Conservation (phyloP, 495 filamentous ascomycete species). For the Friedmanniomyces simplex region DNA sequence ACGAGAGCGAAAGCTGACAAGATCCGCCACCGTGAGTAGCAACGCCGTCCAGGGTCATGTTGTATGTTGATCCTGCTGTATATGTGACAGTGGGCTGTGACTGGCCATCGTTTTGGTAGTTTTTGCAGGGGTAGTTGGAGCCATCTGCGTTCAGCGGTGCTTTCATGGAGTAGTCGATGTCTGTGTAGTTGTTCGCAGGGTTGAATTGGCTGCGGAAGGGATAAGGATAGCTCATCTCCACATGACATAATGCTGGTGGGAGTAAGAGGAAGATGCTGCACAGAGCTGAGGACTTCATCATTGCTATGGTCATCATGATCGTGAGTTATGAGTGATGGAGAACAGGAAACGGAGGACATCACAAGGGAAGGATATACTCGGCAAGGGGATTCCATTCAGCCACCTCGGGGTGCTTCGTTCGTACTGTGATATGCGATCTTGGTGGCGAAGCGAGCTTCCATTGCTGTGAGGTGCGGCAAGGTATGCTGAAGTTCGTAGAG, state of each 20-base stretch:
- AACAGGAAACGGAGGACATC: neutral
- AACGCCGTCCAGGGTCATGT: constrained; percentile 46
- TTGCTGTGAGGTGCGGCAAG: constrained; percentile 1
- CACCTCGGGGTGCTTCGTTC: neutral
- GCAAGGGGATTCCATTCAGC: constrained; percentile 3
- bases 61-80: constrained; percentile 45
- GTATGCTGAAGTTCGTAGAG: neutral
- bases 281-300: neutral
- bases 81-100: constrained; percentile 43
- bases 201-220: constrained; percentile 46
- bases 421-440: neutral
- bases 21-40: constrained; percentile 54
- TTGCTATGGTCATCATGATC: constrained; percentile 1
- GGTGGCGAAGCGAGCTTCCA: neutral
- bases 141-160: constrained; percentile 41
- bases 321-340: neutral
- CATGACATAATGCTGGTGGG: constrained; percentile 35
- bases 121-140: constrained; percentile 56
- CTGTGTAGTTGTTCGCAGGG: constrained; percentile 32
- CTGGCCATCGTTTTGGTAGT: constrained; percentile 44
- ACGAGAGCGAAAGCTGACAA: constrained; percentile 54
- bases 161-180: constrained; percentile 43
- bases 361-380: constrained; percentile 2
- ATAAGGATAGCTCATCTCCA: constrained; percentile 47
- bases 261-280: constrained; percentile 9